Conservation (phyloP, 129 eudicot species). For the Oenanthe sinensis region DNA sequence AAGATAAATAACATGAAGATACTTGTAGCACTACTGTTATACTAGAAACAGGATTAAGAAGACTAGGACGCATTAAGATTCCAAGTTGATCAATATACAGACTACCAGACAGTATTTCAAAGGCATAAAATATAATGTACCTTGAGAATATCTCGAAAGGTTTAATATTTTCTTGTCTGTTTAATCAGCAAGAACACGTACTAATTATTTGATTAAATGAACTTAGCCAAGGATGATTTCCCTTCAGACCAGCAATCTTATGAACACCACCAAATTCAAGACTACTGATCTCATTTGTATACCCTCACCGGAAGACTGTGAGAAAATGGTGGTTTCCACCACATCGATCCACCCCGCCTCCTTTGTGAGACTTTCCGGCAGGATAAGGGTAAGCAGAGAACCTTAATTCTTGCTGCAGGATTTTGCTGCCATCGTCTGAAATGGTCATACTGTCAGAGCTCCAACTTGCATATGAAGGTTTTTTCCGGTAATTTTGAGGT, state of each 20-base stretch:
- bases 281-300: slow-evolving; percentile 19
- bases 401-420: slow-evolving; percentile 32
- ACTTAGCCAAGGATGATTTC: slow-evolving; percentile 93
- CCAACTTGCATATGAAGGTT: slow-evolving; percentile 7
- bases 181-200: not conserved
- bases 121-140: not conserved
- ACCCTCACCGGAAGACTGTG: slow-evolving; percentile 22
- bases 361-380: slow-evolving; percentile 19
- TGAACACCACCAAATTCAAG: not conserved
- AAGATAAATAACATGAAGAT: no score
- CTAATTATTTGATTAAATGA: slow-evolving; percentile 18
- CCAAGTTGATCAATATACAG: not conserved
- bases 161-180: not conserved
- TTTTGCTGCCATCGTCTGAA: slow-evolving; percentile 25
- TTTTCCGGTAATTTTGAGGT: slow-evolving; percentile 8
- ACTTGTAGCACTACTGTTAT: no score
- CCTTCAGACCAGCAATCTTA: slow-evolving; percentile 35
- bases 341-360: slow-evolving; percentile 16
- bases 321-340: slow-evolving; percentile 31
- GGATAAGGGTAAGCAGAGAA: slow-evolving; percentile 34
- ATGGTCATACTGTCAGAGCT: slow-evolving; percentile 31
- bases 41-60: no score
- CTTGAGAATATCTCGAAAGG: not conserved
- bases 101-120: not conserved
- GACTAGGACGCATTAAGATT: not conserved